These are phyloP conservation scores for Paecilomyces sp. DNA, from an alignment of 2,329 filamentous ascomycete genomes.

Conservation along the genomic window DNA sequence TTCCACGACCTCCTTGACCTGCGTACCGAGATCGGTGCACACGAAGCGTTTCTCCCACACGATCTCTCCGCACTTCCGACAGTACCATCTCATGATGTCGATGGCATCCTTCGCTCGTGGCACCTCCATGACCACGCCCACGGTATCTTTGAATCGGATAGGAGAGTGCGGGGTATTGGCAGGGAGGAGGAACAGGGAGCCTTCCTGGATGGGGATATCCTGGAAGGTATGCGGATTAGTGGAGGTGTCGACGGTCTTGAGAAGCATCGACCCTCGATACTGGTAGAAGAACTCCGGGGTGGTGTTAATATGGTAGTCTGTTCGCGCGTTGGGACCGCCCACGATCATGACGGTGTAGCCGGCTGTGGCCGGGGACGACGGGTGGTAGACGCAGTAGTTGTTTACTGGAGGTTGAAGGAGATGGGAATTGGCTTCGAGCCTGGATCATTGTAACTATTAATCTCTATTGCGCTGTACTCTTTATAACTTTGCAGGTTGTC, in stretches of 20 bases:
- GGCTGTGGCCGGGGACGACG: constrained; percentile 60
- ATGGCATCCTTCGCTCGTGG: constrained; percentile 60
- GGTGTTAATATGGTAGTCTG: constrained; percentile 96
- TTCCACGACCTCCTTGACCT: constrained; percentile 89
- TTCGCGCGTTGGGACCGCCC: constrained; percentile 89
- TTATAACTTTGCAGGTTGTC: background rate
- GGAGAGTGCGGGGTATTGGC: constrained; percentile 96
- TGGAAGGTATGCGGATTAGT: constrained; percentile 54
- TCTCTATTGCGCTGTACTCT: background rate
- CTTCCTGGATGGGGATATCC: constrained; percentile 85
- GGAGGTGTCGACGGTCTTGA: constrained; percentile 73
- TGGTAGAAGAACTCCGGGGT: constrained; percentile 99
- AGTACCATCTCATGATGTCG: constrained; percentile 90
- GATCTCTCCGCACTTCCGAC: constrained; percentile 58
- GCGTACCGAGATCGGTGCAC: constrained; percentile 82
- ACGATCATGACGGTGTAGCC: constrained; percentile 92
- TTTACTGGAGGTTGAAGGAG: constrained; percentile 91
- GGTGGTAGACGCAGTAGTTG: constrained; percentile 93
- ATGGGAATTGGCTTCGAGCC: constrained; percentile 87
- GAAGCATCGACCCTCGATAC: constrained; percentile 83
- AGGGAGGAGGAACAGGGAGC: constrained; percentile 87
- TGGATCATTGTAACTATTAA: constrained; percentile 30
- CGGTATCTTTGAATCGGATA: constrained; percentile 84
- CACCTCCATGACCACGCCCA: constrained; percentile 92
- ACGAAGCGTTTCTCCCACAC: constrained; percentile 85